Evolutionary conservation across 2,329 filamentous ascomycete species (phyloP), one percentile per base, ranked within the genome.

Genomic region (Fusarium sacchari): DNA sequence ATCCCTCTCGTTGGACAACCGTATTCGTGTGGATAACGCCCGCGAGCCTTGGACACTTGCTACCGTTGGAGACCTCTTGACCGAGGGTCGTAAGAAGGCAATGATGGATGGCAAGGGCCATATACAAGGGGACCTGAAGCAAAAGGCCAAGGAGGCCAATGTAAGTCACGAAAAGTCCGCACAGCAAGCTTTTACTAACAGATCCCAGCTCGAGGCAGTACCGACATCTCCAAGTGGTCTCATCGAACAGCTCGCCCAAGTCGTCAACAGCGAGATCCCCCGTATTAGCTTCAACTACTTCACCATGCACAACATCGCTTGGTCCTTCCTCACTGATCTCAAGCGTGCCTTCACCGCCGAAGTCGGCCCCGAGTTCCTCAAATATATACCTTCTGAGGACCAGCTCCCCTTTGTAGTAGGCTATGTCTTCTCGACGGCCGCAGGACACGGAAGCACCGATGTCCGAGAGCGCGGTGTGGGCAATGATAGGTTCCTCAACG

Each of bases 361-460:
- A 11, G 14, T 28, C 0, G 65, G 69, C 10, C 32, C 43, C 20
- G 10, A 59, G 6, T 61, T 74, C 34, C 46, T 71, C 49, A 18
- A 32, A 0, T 59, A 39, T 42, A 5, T 74, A 1, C 69, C 65
- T 5, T 22, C 18, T 12, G 69, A 69, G 34, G 34, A 60, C 13
- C 22, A 64, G 12, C 52, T 75, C 2, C 66, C 60, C 12, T 44
- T 46, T 6, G 58, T 73, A 3, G 69, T 62, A 10, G 69, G 63
- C 43, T 75, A 86, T 87, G 20, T 87, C 47, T 72, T 67, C 3
- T 70, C 62, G 0, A 72, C 71, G 18, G 65, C 69, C 39, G 44
- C 72, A 9, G 68, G 67, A 18, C 70, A 60, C 24, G 49, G 11
- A 7, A 49, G 49, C 32, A 18, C 28, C 9, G 44, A 43, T 20